These are phyloP conservation scores for Cystobasidiaceae sp. DNA, from an alignment of 1,284 basidiomycete species.

Conservation along the genomic window DNA sequence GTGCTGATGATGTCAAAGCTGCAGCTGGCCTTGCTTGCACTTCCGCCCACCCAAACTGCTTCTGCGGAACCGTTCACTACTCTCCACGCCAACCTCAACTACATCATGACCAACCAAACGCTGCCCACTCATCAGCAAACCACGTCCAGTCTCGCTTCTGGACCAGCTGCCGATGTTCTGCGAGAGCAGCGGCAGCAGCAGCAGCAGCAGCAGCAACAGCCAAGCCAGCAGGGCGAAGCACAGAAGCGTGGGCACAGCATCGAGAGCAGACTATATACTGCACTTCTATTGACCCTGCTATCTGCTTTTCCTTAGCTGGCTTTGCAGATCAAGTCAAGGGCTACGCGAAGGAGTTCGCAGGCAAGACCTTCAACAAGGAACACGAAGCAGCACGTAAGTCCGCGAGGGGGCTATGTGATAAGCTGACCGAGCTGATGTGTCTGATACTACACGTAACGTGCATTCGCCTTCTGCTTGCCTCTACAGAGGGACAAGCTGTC, in stretches of 20 bases:
- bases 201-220: not conserved
- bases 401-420: not conserved
- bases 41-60: too few relatives aligned
- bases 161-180: not conserved
- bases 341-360: slow-evolving; percentile 24
- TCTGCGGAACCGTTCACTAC: too few relatives aligned
- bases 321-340: slow-evolving; percentile 15
- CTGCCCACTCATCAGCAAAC: not conserved
- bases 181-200: too few relatives aligned
- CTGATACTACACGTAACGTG: too few relatives aligned
- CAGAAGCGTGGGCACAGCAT: too few relatives aligned
- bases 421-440: not conserved
- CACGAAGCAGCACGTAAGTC: slow-evolving; percentile 11
- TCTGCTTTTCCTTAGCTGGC: not conserved
- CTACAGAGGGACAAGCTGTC: slow-evolving; percentile 17
- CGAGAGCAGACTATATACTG: too few relatives aligned
- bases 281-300: too few relatives aligned
- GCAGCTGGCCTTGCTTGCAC: too few relatives aligned
- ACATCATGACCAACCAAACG: not conserved
- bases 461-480: not conserved
- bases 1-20: too few relatives aligned
- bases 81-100: too few relatives aligned
- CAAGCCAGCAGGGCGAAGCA: not conserved
- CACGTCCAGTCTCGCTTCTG: not conserved
- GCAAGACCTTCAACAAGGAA: slow-evolving; percentile 16